Evolutionary conservation across 1,139 yeast genomes (phyloP).

Genomic region (Hyphopichia burtonii): DNA sequence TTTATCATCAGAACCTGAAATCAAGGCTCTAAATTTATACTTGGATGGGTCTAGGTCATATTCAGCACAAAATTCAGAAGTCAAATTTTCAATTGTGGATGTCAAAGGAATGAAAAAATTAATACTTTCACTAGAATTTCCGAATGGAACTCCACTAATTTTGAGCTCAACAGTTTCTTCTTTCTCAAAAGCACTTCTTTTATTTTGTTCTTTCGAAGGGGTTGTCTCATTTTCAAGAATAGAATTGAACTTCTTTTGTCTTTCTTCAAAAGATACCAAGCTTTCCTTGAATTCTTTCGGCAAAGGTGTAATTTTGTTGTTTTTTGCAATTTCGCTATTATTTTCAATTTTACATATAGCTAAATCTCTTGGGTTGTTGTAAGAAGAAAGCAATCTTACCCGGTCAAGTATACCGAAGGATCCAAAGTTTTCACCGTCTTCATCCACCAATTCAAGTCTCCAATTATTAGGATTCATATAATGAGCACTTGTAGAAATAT

Average conservation of each 20-base stretch:
- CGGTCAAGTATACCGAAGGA: conserved; percentile 70
- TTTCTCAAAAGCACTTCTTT: conserved; percentile 5
- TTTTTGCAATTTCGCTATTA: conserved; percentile 29
- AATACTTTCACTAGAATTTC: not conserved
- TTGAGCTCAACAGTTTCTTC: conserved; percentile 7
- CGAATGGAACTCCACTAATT: conserved; percentile 7
- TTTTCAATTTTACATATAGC: conserved; percentile 52
- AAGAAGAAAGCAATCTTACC: conserved; percentile 50
- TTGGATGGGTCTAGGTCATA: conserved; percentile 26
- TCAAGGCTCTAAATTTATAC: conserved; percentile 19
- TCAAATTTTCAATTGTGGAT: conserved; percentile 29
- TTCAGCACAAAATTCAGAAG: conserved; percentile 32
- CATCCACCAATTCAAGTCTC: conserved; percentile 71
- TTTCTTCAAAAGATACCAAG: conserved; percentile 17
- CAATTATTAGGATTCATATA: conserved; percentile 58
- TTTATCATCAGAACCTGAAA: conserved; percentile 1
- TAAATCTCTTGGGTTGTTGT: conserved; percentile 64
- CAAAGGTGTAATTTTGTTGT: conserved; percentile 51
- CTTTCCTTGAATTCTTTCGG: conserved; percentile 42
- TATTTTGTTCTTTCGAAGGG: not conserved
- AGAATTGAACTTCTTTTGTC: conserved; percentile 10
- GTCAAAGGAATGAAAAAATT: conserved; percentile 9
- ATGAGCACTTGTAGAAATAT: conserved; percentile 12
- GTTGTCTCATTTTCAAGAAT: conserved; percentile 4
- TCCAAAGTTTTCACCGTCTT: conserved; percentile 77